These are phyloP conservation scores for Ophiocordyceps camponoti-saundersi DNA, from an alignment of 2,329 filamentous ascomycete species.

Conservation along the genomic window DNA sequence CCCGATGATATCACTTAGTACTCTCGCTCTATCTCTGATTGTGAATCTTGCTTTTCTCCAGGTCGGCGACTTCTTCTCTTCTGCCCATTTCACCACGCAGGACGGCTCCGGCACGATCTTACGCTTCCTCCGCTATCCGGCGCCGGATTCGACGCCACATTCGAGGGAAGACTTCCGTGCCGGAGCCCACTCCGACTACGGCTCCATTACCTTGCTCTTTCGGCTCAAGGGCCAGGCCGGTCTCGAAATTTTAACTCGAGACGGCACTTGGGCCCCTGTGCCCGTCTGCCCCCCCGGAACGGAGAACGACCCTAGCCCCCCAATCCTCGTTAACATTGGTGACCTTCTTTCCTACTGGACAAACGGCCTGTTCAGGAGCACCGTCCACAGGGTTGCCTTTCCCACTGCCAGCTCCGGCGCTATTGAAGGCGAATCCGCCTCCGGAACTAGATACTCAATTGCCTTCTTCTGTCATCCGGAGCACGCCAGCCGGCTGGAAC, in stretches of 20 bases:
- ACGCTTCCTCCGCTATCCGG: conserved; percentile 58
- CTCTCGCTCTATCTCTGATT: not conserved
- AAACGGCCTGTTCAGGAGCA: conserved; percentile 68
- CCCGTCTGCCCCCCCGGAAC: conserved; percentile 48
- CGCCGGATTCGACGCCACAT: conserved; percentile 25
- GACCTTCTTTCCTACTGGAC: conserved; percentile 74
- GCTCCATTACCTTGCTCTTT: conserved; percentile 60
- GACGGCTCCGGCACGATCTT: conserved; percentile 41
- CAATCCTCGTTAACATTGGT: conserved; percentile 66
- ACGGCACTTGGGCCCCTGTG: conserved; percentile 41
- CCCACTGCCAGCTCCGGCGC: conserved; percentile 10
- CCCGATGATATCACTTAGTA: not conserved
- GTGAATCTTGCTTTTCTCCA: conserved; percentile 3
- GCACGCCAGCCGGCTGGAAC: conserved; percentile 29
- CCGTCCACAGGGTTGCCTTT: conserved; percentile 79
- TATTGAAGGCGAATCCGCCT: conserved; percentile 26
- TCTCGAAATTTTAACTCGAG: conserved; percentile 57
- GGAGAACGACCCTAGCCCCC: conserved; percentile 42
- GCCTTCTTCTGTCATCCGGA: conserved; percentile 54
- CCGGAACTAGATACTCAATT: conserved; percentile 44
- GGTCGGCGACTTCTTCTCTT: conserved; percentile 36
- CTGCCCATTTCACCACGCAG: conserved; percentile 26
- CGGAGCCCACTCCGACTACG: conserved; percentile 85
- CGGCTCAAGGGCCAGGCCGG: conserved; percentile 73
- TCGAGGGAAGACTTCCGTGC: conserved; percentile 53